Percentiles rank a stretch among this genome's conserved stretches.
Evolutionary conservation across 139 green algal genomes (phyloP).

Genomic region (Ettlia oleoabundans): DNA sequence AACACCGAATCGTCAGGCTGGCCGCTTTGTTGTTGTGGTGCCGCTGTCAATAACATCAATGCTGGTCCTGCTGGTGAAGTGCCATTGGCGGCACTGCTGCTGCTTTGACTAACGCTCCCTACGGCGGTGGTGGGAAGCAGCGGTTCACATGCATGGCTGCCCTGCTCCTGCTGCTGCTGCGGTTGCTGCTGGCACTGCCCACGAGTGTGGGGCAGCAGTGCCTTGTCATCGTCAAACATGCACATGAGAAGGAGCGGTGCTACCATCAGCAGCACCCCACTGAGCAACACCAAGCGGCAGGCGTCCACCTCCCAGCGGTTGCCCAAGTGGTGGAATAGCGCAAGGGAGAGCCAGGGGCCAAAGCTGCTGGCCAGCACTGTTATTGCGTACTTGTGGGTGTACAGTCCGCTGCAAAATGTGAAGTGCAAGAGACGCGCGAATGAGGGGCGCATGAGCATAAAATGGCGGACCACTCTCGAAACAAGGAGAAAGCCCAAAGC

Average conservation of each 20-base stretch:
- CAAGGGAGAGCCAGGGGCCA: slow-evolving; percentile 46
- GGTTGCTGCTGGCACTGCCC: neutral
- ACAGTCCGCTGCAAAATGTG: slow-evolving; percentile 37
- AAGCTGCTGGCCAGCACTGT: slow-evolving; percentile 26
- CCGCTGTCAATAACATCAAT: too few species aligned
- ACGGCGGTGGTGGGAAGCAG: neutral
- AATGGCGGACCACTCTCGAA: neutral
- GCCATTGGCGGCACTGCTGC: too few species aligned
- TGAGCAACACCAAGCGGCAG: slow-evolving; percentile 51
- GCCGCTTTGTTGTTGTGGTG: too few species aligned
- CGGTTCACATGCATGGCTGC: neutral
- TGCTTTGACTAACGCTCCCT: neutral
- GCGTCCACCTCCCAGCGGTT: slow-evolving; percentile 47
- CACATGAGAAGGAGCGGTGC: slow-evolving; percentile 46
- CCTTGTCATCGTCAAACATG: slow-evolving; percentile 54
- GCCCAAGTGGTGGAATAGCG: slow-evolving; percentile 50
- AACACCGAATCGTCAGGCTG: too few species aligned
- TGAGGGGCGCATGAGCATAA: too few species aligned
- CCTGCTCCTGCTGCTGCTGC: neutral
- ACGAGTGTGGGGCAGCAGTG: slow-evolving; percentile 35
- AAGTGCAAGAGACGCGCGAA: too few species aligned
- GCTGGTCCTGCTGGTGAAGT: too few species aligned
- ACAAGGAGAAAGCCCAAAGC: neutral
- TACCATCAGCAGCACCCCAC: slow-evolving; percentile 43
- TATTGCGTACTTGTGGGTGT: slow-evolving; percentile 40